Conservation (phyloP, 768 basidiomycete genomes). For the Dictyophora rubrovolvata region DNA sequence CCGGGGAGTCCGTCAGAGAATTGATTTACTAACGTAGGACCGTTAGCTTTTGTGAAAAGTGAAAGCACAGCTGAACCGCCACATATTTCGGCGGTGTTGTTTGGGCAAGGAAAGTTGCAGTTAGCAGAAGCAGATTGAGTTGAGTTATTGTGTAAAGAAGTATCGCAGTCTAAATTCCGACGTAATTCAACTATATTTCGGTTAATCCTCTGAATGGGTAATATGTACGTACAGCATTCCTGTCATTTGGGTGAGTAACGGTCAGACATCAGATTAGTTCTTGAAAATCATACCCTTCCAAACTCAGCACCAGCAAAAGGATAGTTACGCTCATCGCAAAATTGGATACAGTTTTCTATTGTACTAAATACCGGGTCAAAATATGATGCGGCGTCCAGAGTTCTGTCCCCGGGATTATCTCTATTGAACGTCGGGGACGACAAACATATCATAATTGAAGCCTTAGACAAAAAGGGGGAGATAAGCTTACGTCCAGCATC, state of each 20-base stretch:
- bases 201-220: background rate
- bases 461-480: no score
- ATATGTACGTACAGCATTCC: slow-evolving; percentile 10
- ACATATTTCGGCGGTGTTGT: slow-evolving; percentile 54
- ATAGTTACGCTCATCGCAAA: slow-evolving; percentile 31
- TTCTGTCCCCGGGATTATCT: slow-evolving; percentile 45
- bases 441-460: background rate
- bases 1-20: slow-evolving; percentile 1
- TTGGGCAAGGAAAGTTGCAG: slow-evolving; percentile 59
- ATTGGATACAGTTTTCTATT: slow-evolving; percentile 38
- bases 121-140: slow-evolving; percentile 34
- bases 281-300: slow-evolving; percentile 39
- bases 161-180: slow-evolving; percentile 38
- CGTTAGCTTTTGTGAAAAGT: slow-evolving; percentile 32
- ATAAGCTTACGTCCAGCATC: background rate
- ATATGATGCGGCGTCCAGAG: slow-evolving; percentile 40
- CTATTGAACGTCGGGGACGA: slow-evolving; percentile 21
- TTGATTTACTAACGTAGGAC: background rate
- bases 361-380: slow-evolving; percentile 49
- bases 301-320: slow-evolving; percentile 31
- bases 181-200: background rate
- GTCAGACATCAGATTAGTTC: background rate
- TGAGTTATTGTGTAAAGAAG: slow-evolving; percentile 34
- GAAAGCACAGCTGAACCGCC: slow-evolving; percentile 62
- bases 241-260: slow-evolving; percentile 8